Evolutionary conservation across 768 basidiomycete species (phyloP), one percentile per base, ranked within the genome.

Genomic region (Boletus rex-veris): DNA sequence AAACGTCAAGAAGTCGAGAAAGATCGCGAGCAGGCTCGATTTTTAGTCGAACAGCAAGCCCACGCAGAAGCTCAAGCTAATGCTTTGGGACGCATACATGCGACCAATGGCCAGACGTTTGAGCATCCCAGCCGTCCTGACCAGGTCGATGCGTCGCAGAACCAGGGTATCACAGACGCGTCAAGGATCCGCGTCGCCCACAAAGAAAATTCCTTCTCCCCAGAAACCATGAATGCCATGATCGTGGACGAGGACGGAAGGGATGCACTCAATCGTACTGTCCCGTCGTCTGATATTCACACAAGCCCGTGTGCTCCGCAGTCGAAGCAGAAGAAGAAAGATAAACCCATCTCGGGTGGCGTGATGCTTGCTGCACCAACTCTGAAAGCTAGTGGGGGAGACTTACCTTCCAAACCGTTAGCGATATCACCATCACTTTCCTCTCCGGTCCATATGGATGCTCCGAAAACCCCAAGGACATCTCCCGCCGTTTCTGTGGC

Each of bases 131-230:
- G 16, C 12, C 43, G 35, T 47, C 15, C 45, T 2, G 42, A 46
- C 46, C 48, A 43, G 19, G 37, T 31, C 15, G 16, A 16, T 26
- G 26, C 50, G 7, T 49, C 19, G 15, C 73, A 73, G 54, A 65
- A 61, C 39, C 72, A 63, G 31, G 64, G 62, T 10, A 67, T 50
- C 41, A 42, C 62, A 8, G 67, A 73, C 43, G 61, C 64, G 7
- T 51, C 60, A 12, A 64, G 57, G 42, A 68, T 73, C n/a, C 62
- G 56, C 31, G 62, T 65, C 16, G 55, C 68, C 50, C 40, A 35
- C 21, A 42, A 58, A 41, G 47, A 49, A n/a, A 47, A 38, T 37
- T 19, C 35, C 12, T 11, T 26, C 15, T 7, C 47, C 7, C 12
- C 48, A 33, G 50, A 31, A n/a, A 18, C 26, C n/a, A 31, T 14